These are phyloP conservation scores for Chimonanthus praecox DNA, from an alignment of 164 flowering plant genomes.

Conservation along the genomic window DNA sequence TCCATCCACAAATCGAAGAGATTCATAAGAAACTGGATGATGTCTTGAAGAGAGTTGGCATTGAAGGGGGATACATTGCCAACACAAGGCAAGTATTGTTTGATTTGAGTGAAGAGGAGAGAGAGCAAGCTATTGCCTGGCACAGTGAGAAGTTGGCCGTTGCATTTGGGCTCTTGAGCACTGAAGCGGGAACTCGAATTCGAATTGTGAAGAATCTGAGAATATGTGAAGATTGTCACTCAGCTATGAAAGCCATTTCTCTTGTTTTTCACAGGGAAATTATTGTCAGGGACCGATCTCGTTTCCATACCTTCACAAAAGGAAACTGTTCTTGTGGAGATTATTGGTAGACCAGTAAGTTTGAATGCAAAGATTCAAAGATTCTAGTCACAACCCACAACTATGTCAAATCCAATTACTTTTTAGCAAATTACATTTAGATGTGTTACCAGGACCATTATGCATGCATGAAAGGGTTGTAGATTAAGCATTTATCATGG, in stretches of 20 bases:
- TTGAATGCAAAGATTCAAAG: too few species aligned
- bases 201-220: slow-evolving; percentile 22
- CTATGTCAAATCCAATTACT: too few species aligned
- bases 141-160: slow-evolving; percentile 60
- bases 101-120: slow-evolving; percentile 50
- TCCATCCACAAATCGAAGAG: slow-evolving; percentile 20
- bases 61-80: slow-evolving; percentile 37
- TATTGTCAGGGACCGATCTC: slow-evolving; percentile 43
- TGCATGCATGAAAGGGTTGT: too few species aligned
- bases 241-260: slow-evolving; percentile 41
- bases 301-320: slow-evolving; percentile 41
- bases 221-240: slow-evolving; percentile 26
- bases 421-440: too few species aligned
- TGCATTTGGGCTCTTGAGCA: slow-evolving; percentile 47
- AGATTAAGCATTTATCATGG: too few species aligned
- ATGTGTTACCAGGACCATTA: too few species aligned
- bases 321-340: slow-evolving; percentile 48
- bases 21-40: slow-evolving; percentile 34
- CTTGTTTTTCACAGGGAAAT: slow-evolving; percentile 40
- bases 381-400: too few species aligned
- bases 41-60: slow-evolving; percentile 21
- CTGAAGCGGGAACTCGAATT: slow-evolving; percentile 31
- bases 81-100: slow-evolving; percentile 34
- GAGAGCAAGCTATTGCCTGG: slow-evolving; percentile 40
- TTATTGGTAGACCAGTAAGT: slow-evolving; percentile 9